Evolutionary conservation across 129 eudicot genomes (phyloP).

Genomic region (Daucus carota): DH1_v3.0 NC_030386.2:17709501-17710000

Average conservation of each 20-base stretch:
- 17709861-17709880: neutral
- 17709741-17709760: neutral
- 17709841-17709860: neutral
- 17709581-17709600: neutral
- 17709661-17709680: neutral
- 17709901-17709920: neutral
- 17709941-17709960: no score
- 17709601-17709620: neutral
- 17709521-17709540: neutral
- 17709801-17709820: no score
- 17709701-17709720: neutral
- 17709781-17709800: neutral
- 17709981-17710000: no score
- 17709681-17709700: neutral
- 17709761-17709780: neutral
- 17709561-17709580: neutral
- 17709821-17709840: neutral
- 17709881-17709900: neutral
- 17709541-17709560: neutral
- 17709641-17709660: neutral
- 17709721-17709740: neutral
- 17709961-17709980: no score
- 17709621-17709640: neutral
- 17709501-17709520: neutral
- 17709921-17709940: no score